phyloP scores from a whole-genome alignment of 2,329 filamentous ascomycete genomes.

The Eutypa lata region DNA sequence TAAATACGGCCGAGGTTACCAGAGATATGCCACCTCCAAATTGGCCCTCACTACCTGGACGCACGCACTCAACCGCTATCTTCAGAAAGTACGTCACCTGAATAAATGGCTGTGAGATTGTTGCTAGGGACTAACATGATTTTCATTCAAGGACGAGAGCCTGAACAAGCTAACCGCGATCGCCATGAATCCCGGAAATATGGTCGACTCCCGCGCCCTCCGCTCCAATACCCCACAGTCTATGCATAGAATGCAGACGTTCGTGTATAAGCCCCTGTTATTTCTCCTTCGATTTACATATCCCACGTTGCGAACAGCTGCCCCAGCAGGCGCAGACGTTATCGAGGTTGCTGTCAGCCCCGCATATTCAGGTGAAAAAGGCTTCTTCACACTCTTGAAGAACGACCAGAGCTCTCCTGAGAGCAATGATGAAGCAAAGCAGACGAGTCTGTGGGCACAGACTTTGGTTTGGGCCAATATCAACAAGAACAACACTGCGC shows the following conservation, averaged over 20 bases:
- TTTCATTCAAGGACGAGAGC: conserved; percentile 15
- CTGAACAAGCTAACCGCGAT: conserved; percentile 26
- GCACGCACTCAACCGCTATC: conserved; percentile 5
- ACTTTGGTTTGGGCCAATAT: too few relatives aligned
- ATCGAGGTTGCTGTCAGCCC: too few relatives aligned
- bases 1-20: conserved; percentile 36
- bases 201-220: conserved; percentile 35
- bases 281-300: conserved; percentile 27
- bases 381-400: too few relatives aligned
- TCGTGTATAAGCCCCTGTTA: conserved; percentile 19
- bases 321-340: conserved; percentile 24
- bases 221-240: conserved; percentile 27
- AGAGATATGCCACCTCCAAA: conserved; percentile 34
- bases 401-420: too few relatives aligned
- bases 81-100: conserved; percentile 5
- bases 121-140: not conserved
- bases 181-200: conserved; percentile 26
- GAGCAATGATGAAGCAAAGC: too few relatives aligned
- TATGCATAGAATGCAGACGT: conserved; percentile 21
- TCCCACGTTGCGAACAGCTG: conserved; percentile 27
- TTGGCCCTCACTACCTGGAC: conserved; percentile 3
- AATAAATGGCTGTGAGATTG: not conserved
- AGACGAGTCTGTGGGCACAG: too few relatives aligned
- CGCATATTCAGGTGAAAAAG: too few relatives aligned
- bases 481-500: too few relatives aligned